Evolutionary conservation across 2,329 filamentous ascomycete species (phyloP).

Genomic region (Lasiodiplodia citricola): DNA sequence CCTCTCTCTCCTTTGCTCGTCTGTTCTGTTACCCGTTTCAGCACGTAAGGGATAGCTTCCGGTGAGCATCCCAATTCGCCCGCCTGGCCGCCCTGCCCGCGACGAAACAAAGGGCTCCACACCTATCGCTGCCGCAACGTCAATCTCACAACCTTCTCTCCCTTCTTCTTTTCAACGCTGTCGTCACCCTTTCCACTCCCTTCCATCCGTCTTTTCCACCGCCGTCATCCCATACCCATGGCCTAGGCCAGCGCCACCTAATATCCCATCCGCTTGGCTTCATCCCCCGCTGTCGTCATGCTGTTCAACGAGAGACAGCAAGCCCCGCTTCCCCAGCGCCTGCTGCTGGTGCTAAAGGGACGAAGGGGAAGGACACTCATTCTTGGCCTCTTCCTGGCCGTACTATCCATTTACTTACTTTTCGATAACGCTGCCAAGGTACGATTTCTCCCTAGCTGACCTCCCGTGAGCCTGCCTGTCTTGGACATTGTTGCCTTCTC

Average conservation of each 20-base stretch:
- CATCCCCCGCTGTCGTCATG: neutral
- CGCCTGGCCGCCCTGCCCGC: slow-evolving; percentile 3
- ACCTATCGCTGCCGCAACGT: neutral
- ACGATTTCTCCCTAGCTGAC: neutral
- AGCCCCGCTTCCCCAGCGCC: slow-evolving; percentile 1
- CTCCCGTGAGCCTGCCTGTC: too few species aligned
- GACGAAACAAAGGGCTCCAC: slow-evolving; percentile 20
- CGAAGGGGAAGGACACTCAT: slow-evolving; percentile 10
- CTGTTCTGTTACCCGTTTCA: neutral
- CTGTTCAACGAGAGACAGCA: slow-evolving; percentile 16
- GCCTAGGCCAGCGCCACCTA: neutral
- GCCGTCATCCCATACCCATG: neutral
- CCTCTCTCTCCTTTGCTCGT: neutral
- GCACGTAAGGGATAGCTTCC: slow-evolving; percentile 19
- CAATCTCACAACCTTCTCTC: neutral
- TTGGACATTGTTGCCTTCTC: neutral
- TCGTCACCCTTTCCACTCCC: neutral
- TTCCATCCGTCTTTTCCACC: neutral
- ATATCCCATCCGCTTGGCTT: neutral
- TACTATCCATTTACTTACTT: slow-evolving; percentile 11
- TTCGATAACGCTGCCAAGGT: slow-evolving; percentile 16
- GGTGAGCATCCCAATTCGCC: slow-evolving; percentile 16
- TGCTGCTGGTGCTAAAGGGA: slow-evolving; percentile 14
- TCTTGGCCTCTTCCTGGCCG: slow-evolving; percentile 5
- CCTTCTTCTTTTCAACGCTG: neutral